Evolutionary conservation across 1,284 basidiomycete genomes (phyloP).

Genomic region (Naganishia cerealis): DNA sequence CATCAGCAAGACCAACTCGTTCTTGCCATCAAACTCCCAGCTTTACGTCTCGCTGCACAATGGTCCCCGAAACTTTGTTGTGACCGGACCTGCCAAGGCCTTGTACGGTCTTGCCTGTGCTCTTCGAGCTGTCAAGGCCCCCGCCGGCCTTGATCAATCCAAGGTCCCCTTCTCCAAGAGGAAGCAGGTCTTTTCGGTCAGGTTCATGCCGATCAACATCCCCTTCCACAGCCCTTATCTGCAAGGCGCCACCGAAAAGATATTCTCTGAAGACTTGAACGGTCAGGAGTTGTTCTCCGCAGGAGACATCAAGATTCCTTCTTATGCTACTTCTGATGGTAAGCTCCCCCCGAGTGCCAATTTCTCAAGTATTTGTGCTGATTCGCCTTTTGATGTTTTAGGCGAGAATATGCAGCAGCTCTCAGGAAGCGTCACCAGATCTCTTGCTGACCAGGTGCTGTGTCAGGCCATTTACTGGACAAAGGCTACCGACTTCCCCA

Average conservation of each 20-base stretch:
- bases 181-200: constrained; percentile 86
- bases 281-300: constrained; percentile 78
- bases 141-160: constrained; percentile 85
- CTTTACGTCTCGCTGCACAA: constrained; percentile 87
- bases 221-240: constrained; percentile 94
- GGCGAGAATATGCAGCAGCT: constrained; percentile 76
- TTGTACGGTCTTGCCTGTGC: constrained; percentile 89
- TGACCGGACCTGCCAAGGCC: constrained; percentile 89
- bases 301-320: constrained; percentile 73
- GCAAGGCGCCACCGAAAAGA: constrained; percentile 70
- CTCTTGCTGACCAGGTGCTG: constrained; percentile 90
- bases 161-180: constrained; percentile 91
- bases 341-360: not conserved
- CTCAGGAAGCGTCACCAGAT: constrained; percentile 69
- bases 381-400: constrained; percentile 50
- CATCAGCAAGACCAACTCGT: constrained; percentile 82
- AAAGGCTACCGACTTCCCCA: constrained; percentile 82
- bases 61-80: constrained; percentile 83
- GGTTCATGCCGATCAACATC: constrained; percentile 90
- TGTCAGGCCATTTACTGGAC: constrained; percentile 88
- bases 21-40: constrained; percentile 75
- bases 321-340: constrained; percentile 69
- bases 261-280: constrained; percentile 71
- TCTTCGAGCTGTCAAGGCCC: constrained; percentile 83
- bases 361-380: constrained; percentile 34